Evolutionary conservation across 148 eudicot genomes (phyloP).

Genomic region (Rhododendron ovatum): DNA sequence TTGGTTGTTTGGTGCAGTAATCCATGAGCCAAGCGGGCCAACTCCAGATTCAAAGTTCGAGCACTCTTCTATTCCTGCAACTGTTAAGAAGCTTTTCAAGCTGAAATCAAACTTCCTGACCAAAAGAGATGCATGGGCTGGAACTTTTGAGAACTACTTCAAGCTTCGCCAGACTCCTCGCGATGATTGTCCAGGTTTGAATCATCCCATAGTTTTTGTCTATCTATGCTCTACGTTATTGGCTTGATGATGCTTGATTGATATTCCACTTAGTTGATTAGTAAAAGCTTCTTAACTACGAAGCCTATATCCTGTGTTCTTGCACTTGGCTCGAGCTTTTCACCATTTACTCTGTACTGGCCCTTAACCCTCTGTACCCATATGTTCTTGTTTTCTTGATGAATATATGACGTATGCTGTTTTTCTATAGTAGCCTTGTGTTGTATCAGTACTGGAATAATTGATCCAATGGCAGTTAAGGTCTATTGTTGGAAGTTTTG

Average conservation of each 20-base stretch:
- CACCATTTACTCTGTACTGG: background rate
- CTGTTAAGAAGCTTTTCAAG: constrained; percentile 83
- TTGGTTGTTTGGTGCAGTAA: constrained; percentile 51
- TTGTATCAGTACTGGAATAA: background rate
- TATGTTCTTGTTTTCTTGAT: background rate
- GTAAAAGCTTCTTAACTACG: background rate
- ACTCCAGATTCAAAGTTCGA: constrained; percentile 73
- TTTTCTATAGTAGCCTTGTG: background rate
- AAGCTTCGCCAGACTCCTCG: constrained; percentile 74
- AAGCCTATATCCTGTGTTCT: background rate
- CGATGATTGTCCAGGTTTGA: constrained; percentile 85
- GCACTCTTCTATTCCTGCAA: constrained; percentile 87
- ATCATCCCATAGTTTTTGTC: background rate
- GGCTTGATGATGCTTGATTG: background rate
- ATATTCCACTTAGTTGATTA: background rate
- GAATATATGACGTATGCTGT: background rate
- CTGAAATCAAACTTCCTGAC: constrained; percentile 74
- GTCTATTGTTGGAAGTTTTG: background rate
- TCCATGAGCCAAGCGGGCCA: constrained; percentile 77
- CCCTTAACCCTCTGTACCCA: background rate
- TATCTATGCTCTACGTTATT: background rate
- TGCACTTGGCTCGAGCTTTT: background rate
- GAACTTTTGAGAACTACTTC: constrained; percentile 77
- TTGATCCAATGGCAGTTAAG: background rate
- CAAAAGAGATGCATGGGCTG: constrained; percentile 95